Percentiles rank a stretch among this genome's conserved stretches.
phyloP scores from a whole-genome alignment of 768 basidiomycete genomes.

The Boletus edulis region DNA sequence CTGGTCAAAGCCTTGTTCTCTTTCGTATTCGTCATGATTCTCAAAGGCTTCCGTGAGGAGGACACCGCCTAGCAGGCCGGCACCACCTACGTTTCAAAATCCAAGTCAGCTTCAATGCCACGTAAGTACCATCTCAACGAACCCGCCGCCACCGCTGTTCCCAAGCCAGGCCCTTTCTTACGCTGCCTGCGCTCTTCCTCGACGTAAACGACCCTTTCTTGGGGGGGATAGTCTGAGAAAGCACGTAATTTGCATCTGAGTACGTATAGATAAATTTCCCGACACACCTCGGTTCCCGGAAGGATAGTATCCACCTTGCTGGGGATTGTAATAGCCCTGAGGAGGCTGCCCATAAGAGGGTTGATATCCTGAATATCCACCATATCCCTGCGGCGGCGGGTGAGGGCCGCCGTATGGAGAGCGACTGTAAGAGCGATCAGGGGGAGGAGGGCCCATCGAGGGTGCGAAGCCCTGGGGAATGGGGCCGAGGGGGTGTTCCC shows the following conservation, averaged over 20 bases:
- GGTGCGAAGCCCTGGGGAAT: conserved; percentile 31
- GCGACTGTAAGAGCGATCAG: conserved; percentile 31
- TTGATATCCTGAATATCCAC: conserved; percentile 19
- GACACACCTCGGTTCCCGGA: conserved; percentile 24
- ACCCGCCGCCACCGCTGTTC: conserved; percentile 48
- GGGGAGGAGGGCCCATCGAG: conserved; percentile 47
- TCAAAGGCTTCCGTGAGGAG: conserved; percentile 54
- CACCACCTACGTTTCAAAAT: conserved; percentile 43
- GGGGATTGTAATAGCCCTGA: conserved; percentile 16
- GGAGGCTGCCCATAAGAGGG: conserved; percentile 5
- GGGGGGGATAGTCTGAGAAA: conserved; percentile 32
- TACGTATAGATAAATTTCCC: neutral
- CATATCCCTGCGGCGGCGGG: conserved; percentile 19
- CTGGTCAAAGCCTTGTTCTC: conserved; percentile 33
- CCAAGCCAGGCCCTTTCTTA: conserved; percentile 51
- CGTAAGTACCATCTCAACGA: conserved; percentile 11
- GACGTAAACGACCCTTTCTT: conserved; percentile 33
- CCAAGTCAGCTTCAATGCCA: neutral
- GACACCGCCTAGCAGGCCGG: conserved; percentile 63
- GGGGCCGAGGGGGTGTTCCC: conserved; percentile 68
- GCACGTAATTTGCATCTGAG: conserved; percentile 1
- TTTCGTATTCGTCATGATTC: conserved; percentile 34
- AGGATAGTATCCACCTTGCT: conserved; percentile 14
- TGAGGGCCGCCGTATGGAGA: conserved; percentile 27
- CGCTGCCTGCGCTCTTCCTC: conserved; percentile 39